Base-by-base conservation (phyloP, 495 filamentous ascomycete species). In the Daldinia vernicosa region DNA sequence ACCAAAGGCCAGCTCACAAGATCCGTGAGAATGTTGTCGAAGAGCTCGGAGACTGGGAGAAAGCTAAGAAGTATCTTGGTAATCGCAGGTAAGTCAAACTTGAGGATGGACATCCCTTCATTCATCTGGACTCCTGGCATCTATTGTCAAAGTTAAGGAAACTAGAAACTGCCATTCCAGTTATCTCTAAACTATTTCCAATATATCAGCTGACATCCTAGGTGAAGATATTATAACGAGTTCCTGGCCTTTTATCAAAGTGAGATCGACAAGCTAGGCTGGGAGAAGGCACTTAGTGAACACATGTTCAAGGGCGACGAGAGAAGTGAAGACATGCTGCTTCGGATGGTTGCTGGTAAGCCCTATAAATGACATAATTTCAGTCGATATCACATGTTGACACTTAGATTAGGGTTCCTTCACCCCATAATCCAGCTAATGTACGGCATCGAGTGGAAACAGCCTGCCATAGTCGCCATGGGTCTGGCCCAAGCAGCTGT, bases 371-470 rank as follows among this genome's bases (percentile, higher is more conserved):
- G n/a, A 24, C 22, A 11, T 39, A 37, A 51, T 0, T 32, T 11
- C 0, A 60, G 51, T 15, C 53, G 72, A 11, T 67, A 65, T 19
- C 7, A 77, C 26, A 37, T 79, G 2, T 58, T 77, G 7, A 74
- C 73, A 11, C 40, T 76, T 35, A 74, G 74, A 64, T 37, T 66
- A 84, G 92, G 91, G 1, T 87, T 94, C 66, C 71, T 95, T 2
- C 93, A 97, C 74, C 92, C 92, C 8, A 66, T 95, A 6, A 97
- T 97, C 70, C 93, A 97, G 70, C 84, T 97, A 11, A 92, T 93
- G 40, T 95, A 92, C 74, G 93, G 90, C 1, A 70, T 97, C 17
- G 92, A 97, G 70, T 96, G 92, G 80, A 70, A 85, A 1, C 91
- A 95, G 74, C 92, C 91, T 4, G 92, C 91, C 39, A 89, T 97